Percentiles rank a stretch among this genome's conserved stretches.
Conservation (phyloP, 163 green algal species). For the Scenedesmus sp. region DNA sequence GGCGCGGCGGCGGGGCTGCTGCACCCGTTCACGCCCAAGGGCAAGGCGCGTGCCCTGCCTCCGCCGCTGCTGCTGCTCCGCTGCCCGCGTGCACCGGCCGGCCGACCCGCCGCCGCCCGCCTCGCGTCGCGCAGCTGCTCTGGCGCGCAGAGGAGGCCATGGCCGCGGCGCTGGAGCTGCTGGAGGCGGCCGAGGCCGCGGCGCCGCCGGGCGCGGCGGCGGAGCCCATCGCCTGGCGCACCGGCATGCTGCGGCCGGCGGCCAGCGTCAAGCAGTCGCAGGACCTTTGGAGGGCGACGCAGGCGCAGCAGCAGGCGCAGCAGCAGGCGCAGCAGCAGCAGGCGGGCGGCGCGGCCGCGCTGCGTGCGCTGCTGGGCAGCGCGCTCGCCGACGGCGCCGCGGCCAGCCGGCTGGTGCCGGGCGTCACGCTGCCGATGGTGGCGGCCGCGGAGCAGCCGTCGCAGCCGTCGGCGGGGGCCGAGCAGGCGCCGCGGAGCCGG, state of each 20-base stretch:
- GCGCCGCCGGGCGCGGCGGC: not conserved
- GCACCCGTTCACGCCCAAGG: constrained; percentile 80
- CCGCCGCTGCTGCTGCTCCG: not conserved
- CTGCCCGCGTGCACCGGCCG: too few relatives aligned
- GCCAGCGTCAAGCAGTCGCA: constrained; percentile 37
- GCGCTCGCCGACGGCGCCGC: not conserved
- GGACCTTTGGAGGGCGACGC: constrained; percentile 22
- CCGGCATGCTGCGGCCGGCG: constrained; percentile 53
- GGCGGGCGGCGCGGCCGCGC: not conserved
- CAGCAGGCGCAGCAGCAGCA: constrained; percentile 42
- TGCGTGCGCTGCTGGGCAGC: not conserved
- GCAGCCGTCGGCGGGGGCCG: too few relatives aligned
- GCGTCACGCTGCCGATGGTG: constrained; percentile 21
- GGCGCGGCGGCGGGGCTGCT: constrained; percentile 86
- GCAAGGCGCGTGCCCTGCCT: constrained; percentile 64
- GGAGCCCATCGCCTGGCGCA: constrained; percentile 42
- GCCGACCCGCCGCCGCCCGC: not conserved
- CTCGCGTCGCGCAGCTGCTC: constrained; percentile 52
- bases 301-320: constrained; percentile 36
- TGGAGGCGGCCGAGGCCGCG: constrained; percentile 59
- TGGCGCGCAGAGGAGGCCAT: constrained; percentile 68
- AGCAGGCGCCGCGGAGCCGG: too few relatives aligned
- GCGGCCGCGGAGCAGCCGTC: not conserved
- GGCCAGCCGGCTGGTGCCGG: constrained; percentile 38
- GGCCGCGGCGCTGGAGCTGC: constrained; percentile 53